Conservation (phyloP, 441 rosid genomes). For the Isatis lusitanica region DNA sequence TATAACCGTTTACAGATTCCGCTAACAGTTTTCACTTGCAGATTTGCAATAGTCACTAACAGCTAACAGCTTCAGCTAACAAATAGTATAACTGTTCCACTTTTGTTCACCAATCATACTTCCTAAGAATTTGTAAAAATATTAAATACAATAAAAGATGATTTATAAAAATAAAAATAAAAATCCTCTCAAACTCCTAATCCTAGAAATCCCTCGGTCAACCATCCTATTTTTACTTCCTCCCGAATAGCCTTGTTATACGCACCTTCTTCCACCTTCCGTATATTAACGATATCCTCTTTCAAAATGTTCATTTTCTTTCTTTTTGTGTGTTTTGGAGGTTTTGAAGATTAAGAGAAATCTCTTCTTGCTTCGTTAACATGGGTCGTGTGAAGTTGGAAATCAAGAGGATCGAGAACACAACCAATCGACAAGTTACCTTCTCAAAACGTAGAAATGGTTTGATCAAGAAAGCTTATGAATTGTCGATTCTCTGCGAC, state of each 20-base stretch:
- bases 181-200: too few species aligned
- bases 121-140: too few species aligned
- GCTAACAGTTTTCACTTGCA: too few species aligned
- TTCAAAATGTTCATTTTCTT: background rate
- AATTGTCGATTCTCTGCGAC: constrained; percentile 66
- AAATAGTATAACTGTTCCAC: too few species aligned
- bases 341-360: constrained; percentile 21
- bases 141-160: too few species aligned
- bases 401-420: constrained; percentile 64
- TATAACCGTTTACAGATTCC: too few species aligned
- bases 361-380: background rate
- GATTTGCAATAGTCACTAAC: too few species aligned
- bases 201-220: background rate
- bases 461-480: constrained; percentile 83
- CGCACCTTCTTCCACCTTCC: background rate
- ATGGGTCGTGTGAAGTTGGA: constrained; percentile 74
- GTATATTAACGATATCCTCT: constrained; percentile 12
- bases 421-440: constrained; percentile 67
- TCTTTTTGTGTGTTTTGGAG: background rate
- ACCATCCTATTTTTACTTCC: constrained; percentile 29
- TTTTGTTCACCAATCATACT: background rate
- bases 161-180: too few species aligned
- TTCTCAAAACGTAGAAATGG: constrained; percentile 86
- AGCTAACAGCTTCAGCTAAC: too few species aligned
- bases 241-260: constrained; percentile 14